phyloP scores from a whole-genome alignment of 768 basidiomycete species.

The Lentinula aciculospora region DNA sequence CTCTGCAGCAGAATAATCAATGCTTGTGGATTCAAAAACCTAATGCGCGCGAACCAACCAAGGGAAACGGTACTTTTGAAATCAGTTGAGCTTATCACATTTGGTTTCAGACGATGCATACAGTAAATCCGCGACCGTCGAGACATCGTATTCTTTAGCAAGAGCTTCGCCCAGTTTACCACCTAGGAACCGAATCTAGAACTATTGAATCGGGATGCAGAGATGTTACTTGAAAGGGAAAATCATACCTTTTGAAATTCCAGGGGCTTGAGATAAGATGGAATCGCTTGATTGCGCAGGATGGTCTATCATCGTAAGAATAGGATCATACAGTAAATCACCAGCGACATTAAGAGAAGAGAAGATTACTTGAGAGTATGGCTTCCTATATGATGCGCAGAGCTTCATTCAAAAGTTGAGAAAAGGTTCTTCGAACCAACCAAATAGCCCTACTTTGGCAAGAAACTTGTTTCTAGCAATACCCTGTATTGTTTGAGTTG shows the following conservation, averaged over 20 bases:
- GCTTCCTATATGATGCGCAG: constrained; percentile 88
- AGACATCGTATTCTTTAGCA: constrained; percentile 82
- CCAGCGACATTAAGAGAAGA: neutral
- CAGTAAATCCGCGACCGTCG: constrained; percentile 89
- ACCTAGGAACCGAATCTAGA: constrained; percentile 89
- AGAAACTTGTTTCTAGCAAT: constrained; percentile 92
- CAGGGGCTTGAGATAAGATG: constrained; percentile 77
- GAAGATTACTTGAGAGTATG: constrained; percentile 67
- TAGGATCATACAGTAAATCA: neutral
- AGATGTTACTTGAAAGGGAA: neutral
- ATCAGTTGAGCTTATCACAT: neutral
- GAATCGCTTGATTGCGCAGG: constrained; percentile 76
- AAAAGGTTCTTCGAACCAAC: neutral
- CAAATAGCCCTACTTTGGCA: constrained; percentile 63
- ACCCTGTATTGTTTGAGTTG: constrained; percentile 43
- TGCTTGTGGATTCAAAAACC: neutral
- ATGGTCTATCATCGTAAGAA: constrained; percentile 53
- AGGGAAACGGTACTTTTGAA: constrained; percentile 40
- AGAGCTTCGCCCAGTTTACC: constrained; percentile 90
- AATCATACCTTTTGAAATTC: constrained; percentile 74
- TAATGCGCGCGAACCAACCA: constrained; percentile 34
- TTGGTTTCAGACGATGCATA: constrained; percentile 34
- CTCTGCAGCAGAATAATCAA: constrained; percentile 33
- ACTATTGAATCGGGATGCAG: neutral
- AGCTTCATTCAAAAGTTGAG: constrained; percentile 42